Base-by-base conservation (phyloP, 139 green algal genomes). In the Haematococcus lacustris region DNA sequence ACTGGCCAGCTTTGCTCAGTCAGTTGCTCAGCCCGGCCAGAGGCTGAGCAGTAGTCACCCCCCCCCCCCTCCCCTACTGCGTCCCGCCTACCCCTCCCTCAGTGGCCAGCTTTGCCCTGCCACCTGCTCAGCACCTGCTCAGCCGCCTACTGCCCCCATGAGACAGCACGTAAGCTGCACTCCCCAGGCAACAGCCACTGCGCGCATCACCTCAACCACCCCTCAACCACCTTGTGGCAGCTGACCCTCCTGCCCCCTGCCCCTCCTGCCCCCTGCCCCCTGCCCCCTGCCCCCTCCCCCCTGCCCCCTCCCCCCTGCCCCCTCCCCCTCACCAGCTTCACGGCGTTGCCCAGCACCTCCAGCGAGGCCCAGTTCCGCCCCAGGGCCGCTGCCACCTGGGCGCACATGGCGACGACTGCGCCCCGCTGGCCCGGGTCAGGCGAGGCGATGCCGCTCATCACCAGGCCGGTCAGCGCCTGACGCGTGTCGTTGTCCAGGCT, bases 281-380 rank as follows among this genome's bases (percentile, higher is more conserved):
- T n/a, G n/a, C n/a, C n/a, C n/a, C n/a, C n/a, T n/a, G n/a, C n/a
- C n/a, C n/a, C n/a, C n/a, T n/a, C n/a, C n/a, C n/a, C n/a, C n/a
- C n/a, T n/a, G n/a, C n/a, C n/a, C n/a, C n/a, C n/a, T n/a, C n/a
- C n/a, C n/a, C n/a, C n/a, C n/a, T n/a, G n/a, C n/a, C n/a, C n/a
- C n/a, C n/a, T n/a, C n/a, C 39, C 7, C 23, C 75, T 34, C 71
- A 79, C 77, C 73, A 79, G 77, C 32, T 78, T 78, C 35, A 38
- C 60, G 65, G 70, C 78, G 59, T 71, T 61, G 34, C 21, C 28
- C 69, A 83, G 38, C 69, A 83, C 35, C 73, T 80, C 73, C 25
- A 41, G 32, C 17, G 73, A 65, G 21, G 73, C 70, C 78, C 78
- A 83, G 7, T 51, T 60, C 3, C 70, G 59, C 6, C 78, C 78